Evolutionary conservation across 805 yeast genomes (phyloP).

Genomic region (Metschnikowia similis): DNA sequence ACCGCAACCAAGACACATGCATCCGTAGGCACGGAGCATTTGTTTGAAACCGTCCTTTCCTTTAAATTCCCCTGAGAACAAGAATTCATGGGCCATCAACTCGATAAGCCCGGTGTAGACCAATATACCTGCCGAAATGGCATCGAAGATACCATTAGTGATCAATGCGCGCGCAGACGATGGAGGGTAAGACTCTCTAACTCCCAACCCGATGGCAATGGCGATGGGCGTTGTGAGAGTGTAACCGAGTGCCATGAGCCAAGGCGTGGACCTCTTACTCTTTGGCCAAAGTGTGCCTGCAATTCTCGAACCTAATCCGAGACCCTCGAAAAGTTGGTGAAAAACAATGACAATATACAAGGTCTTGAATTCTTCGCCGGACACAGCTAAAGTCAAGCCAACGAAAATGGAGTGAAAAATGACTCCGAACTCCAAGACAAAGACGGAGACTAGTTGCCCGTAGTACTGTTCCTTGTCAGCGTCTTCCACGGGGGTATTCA

Average conservation of each 20-base stretch:
- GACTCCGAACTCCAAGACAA: slow-evolving; percentile 73
- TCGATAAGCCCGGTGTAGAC: slow-evolving; percentile 35
- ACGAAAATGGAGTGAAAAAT: slow-evolving; percentile 80
- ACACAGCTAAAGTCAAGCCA: slow-evolving; percentile 71
- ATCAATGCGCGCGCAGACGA: slow-evolving; percentile 30
- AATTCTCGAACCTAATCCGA: slow-evolving; percentile 77
- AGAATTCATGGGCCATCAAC: slow-evolving; percentile 38
- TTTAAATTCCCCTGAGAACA: slow-evolving; percentile 28
- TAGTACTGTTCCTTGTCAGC: slow-evolving; percentile 44
- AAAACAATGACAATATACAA: slow-evolving; percentile 66
- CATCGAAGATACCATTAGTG: slow-evolving; percentile 32
- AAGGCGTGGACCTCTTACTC: slow-evolving; percentile 45
- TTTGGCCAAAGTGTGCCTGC: slow-evolving; percentile 57
- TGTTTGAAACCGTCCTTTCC: slow-evolving; percentile 17
- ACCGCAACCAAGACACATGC: slow-evolving; percentile 25
- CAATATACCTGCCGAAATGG: slow-evolving; percentile 33
- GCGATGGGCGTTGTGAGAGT: slow-evolving; percentile 32
- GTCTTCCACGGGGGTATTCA: slow-evolving; percentile 33
- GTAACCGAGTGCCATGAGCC: slow-evolving; percentile 29
- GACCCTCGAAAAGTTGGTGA: slow-evolving; percentile 83
- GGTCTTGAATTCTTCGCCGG: slow-evolving; percentile 72
- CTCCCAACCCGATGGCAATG: slow-evolving; percentile 35
- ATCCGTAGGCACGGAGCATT: slow-evolving; percentile 22
- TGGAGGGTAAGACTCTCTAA: slow-evolving; percentile 29
- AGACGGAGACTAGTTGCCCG: slow-evolving; percentile 53